A percentile compares a stretch with the other conserved stretches of the same genome.
Conservation (phyloP, 495 filamentous ascomycete genomes). For the Monascus purpureus region DNA sequence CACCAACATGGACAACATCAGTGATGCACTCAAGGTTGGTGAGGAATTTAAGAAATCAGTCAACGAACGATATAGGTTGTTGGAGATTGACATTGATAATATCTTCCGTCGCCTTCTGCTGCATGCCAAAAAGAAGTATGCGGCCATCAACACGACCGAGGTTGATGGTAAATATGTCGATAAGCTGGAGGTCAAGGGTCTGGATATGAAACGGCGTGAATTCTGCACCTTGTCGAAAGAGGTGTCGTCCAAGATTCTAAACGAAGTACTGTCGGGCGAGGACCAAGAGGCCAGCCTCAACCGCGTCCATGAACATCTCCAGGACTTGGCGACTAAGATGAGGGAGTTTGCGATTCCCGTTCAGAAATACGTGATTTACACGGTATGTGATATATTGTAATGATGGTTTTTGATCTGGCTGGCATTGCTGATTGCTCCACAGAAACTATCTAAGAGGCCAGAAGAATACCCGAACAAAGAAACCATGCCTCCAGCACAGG, state of each 20-base stretch:
- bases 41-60: slow-evolving; percentile 65
- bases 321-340: slow-evolving; percentile 71
- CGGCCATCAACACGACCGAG: slow-evolving; percentile 86
- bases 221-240: slow-evolving; percentile 93
- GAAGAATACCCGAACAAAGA: slow-evolving; percentile 86
- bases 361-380: slow-evolving; percentile 91
- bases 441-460: slow-evolving; percentile 86
- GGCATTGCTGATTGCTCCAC: slow-evolving; percentile 4
- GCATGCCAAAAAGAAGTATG: slow-evolving; percentile 99
- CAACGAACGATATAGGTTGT: slow-evolving; percentile 76
- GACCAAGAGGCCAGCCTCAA: slow-evolving; percentile 79
- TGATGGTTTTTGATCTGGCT: not conserved
- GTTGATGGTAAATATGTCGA: slow-evolving; percentile 80
- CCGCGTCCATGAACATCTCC: slow-evolving; percentile 84
- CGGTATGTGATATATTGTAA: slow-evolving; percentile 31
- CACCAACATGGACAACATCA: slow-evolving; percentile 86
- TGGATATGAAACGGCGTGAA: slow-evolving; percentile 94
- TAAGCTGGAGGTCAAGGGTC: slow-evolving; percentile 93
- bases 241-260: slow-evolving; percentile 65
- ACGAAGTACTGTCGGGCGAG: slow-evolving; percentile 86
- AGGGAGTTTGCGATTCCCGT: slow-evolving; percentile 55
- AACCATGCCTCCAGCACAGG: slow-evolving; percentile 95
- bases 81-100: slow-evolving; percentile 98
- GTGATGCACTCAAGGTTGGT: slow-evolving; percentile 80
- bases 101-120: slow-evolving; percentile 85